Conservation (phyloP, 108 stramenopile genomes). For the Cyclotella cryptica region DNA sequence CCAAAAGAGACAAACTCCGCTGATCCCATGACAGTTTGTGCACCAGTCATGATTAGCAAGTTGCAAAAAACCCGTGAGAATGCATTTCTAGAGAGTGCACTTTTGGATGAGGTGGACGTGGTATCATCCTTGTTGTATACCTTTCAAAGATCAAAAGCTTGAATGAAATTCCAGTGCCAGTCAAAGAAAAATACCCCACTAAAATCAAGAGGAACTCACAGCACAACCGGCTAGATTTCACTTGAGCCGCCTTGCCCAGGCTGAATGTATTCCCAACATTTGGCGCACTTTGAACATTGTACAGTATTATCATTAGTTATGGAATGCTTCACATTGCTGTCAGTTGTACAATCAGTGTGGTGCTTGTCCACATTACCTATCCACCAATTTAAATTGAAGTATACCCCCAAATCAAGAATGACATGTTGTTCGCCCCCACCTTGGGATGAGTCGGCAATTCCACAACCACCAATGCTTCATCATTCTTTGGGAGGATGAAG, state of each 20-base stretch:
- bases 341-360: background rate
- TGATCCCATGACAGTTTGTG: constrained; percentile 55
- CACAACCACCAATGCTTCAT: constrained; percentile 59
- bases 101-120: constrained; percentile 61
- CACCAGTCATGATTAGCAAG: constrained; percentile 7
- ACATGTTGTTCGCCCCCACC: constrained; percentile 64
- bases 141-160: background rate
- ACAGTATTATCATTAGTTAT: constrained; percentile 58
- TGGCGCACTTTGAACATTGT: constrained; percentile 61
- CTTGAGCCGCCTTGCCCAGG: constrained; percentile 53
- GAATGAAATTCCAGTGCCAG: background rate
- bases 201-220: constrained; percentile 9
- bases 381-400: constrained; percentile 59
- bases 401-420: constrained; percentile 57
- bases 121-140: constrained; percentile 41
- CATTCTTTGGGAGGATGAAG: constrained; percentile 60
- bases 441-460: constrained; percentile 56
- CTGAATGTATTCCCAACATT: constrained; percentile 66
- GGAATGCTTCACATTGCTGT: constrained; percentile 15
- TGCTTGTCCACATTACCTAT: constrained; percentile 61
- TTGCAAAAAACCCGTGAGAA: background rate
- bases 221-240: constrained; percentile 53
- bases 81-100: constrained; percentile 5
- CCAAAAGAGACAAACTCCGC: constrained; percentile 52
- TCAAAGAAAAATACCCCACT: background rate